A percentile compares a stretch with the other conserved stretches of the same genome.
Evolutionary conservation across 2,329 filamentous ascomycete species (phyloP).

Genomic region (Colletotrichum gigasporum): DNA sequence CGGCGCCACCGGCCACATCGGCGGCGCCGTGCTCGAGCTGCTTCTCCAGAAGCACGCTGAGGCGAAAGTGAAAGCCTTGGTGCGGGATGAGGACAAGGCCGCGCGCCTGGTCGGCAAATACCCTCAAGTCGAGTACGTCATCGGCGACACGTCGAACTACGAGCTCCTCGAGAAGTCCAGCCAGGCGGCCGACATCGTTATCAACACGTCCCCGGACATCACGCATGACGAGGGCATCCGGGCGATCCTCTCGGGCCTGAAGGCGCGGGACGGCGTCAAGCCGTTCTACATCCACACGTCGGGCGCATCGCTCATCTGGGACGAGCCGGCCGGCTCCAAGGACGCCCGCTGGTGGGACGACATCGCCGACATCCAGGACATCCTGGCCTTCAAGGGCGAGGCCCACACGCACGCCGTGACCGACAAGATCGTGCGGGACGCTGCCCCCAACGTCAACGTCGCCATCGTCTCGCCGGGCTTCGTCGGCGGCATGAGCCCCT

Average conservation of each 20-base stretch:
- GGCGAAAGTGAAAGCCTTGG: constrained; percentile 1
- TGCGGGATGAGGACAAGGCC: constrained; percentile 10
- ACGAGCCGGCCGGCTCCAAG: constrained; percentile 18
- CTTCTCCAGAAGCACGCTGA: background rate
- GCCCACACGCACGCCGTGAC: constrained; percentile 17
- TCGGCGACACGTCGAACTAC: background rate
- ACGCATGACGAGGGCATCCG: constrained; percentile 8
- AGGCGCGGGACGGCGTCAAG: constrained; percentile 1
- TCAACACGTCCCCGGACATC: constrained; percentile 11
- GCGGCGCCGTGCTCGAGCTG: background rate
- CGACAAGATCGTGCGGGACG: constrained; percentile 14
- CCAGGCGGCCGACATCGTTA: constrained; percentile 1
- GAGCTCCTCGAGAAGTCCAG: background rate
- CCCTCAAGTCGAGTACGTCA: background rate
- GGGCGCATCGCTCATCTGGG: constrained; percentile 17
- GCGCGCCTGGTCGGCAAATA: background rate
- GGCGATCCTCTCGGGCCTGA: constrained; percentile 8
- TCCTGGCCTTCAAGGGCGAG: constrained; percentile 16
- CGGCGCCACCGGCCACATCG: constrained; percentile 12
- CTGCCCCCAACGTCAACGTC: constrained; percentile 1
- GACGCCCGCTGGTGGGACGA: constrained; percentile 23
- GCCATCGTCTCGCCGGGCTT: constrained; percentile 30
- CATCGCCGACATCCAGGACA: constrained; percentile 5
- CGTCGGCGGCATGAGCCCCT: constrained; percentile 34
- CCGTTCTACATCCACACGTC: constrained; percentile 14